Evolutionary conservation across 768 basidiomycete species (phyloP), one percentile per base, ranked within the genome.

Genomic region (Agrocybe praecox): DNA sequence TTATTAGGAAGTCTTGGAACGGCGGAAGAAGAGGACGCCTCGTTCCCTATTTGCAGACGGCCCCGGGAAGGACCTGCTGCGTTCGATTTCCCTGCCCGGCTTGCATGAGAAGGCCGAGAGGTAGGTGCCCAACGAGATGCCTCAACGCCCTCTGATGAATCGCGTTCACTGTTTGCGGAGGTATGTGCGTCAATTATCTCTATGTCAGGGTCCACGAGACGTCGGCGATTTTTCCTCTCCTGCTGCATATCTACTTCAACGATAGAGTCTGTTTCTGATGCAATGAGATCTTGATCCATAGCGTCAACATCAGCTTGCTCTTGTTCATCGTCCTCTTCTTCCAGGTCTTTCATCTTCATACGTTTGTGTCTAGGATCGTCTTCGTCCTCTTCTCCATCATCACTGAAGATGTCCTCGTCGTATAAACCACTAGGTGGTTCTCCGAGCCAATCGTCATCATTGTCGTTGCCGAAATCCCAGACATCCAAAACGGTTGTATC

Each of bases 381-480:
- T 14, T 74, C 74, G 6, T 76, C 77, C 17, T 81, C 80, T 10
- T 82, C 82, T 19, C 80, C 82, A 50, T 77, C 79, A 36, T 84
- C 82, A 49, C 80, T 81, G 49, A 81, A 81, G 45, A 81, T 82
- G 56, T 82, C 84, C 40, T 84, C 89, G 63, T 92, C 91, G 64
- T 92, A 91, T 46, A 90, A 72, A 12, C 89, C 88, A 40, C 82
- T 82, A 12, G 87, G 81, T 0, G 89, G 88, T 67, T 92, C 91
- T 11, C 90, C 90, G 46, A 89, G 75, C 90, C 92, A 92, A 50
- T 86, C 89, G n/a, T 89, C 88, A 56, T 88, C 89, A 11, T 76
- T 74, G 66, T 87, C 89, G 49, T 76, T 79, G 15, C 89, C 92
- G 68, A 94, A 94, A 77, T 94, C 91, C 92, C 92, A 94, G 22